phyloP scores from a whole-genome alignment of 148 eudicot species.

The Persicaria maculosa region DNA sequence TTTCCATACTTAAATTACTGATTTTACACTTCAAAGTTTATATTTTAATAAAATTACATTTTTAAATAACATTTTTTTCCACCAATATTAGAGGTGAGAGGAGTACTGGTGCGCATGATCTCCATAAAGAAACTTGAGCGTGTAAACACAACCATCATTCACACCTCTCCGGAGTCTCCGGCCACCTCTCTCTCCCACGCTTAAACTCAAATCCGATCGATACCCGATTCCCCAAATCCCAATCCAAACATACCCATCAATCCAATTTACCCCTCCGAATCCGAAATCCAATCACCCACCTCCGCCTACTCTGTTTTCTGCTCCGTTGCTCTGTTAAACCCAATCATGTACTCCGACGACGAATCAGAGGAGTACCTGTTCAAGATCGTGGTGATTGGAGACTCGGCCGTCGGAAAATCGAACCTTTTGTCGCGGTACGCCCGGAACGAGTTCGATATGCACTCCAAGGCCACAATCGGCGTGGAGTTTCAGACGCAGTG shows the following conservation, averaged over 20 bases:
- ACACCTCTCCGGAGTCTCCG: slow-evolving; percentile 10
- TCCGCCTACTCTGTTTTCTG: not conserved
- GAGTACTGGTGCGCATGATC: slow-evolving; percentile 5
- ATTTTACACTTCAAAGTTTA: too few species aligned
- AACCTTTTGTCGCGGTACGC: slow-evolving; percentile 47
- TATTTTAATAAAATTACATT: too few species aligned
- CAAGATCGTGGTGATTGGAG: slow-evolving; percentile 61
- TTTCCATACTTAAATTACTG: too few species aligned
- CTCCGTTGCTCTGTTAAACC: not conserved
- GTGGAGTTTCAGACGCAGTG: slow-evolving; percentile 60
- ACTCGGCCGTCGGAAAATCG: slow-evolving; percentile 63
- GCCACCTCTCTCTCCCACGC: slow-evolving; percentile 6
- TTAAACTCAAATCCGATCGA: not conserved
- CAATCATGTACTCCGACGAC: slow-evolving; percentile 43
- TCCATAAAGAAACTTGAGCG: slow-evolving; percentile 7
- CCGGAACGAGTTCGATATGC: slow-evolving; percentile 47
- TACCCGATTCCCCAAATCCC: slow-evolving; percentile 5
- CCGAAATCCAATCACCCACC: slow-evolving; percentile 5
- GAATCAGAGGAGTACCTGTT: slow-evolving; percentile 61
- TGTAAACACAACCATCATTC: not conserved
- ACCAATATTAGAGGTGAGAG: slow-evolving; percentile 1
- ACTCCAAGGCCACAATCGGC: slow-evolving; percentile 58
- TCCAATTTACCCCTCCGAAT: slow-evolving; percentile 12
- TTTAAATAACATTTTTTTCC: not conserved
- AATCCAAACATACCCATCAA: slow-evolving; percentile 24